Evolutionary conservation across 2,329 filamentous ascomycete species (phyloP), one percentile per base, ranked within the genome.

Genomic region (Trichoderma arundinaceum): DNA sequence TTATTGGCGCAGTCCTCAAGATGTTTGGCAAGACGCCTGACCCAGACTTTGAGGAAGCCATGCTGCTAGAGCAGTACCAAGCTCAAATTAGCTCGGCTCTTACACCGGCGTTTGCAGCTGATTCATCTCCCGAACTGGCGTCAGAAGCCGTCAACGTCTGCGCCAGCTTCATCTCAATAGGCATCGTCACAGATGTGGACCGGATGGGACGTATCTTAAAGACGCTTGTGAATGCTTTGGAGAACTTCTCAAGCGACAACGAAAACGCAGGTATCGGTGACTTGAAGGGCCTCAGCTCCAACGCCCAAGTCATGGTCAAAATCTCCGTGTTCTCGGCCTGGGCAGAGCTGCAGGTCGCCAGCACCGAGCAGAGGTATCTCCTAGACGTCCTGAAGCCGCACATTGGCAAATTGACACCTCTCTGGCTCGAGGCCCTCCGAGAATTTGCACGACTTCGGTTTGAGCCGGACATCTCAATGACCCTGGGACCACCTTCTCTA

Each of bases 171-270:
- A 96, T 99, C 73, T 91, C 94, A 0, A 97, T 94, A 0, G 95
- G 95, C 13, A 98, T 99, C 64, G 95, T 99, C 8, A 97, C 93
- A 0, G 95, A 98, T 77, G 88, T 98, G 8, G 96, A 99, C 71
- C 88, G 95, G n/a, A 99, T 99, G 95, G 95, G 95, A 22, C 90
- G 95, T 65, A 99, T 99, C 61, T 84, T 99, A 65, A 98, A 97
- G 79, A 90, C 96, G 1, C 84, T 99, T 2, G 92, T 97, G 6
- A 90, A 90, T 49, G 94, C 94, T 0, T 84, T 99, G 1, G 94
- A 98, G 73, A 97, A 94, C 77, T 97, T 98, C 73, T 92, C 92
- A 2, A 88, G 85, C 52, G 92, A 96, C 68, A 83, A 86, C 1
- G 91, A 96, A 72, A 90, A 90, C 49, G 92, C 91, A 0, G 88